Percentiles rank a stretch among this genome's conserved stretches.
Evolutionary conservation across 805 yeast genomes (phyloP).

Genomic region (Candida quercuum): DNA sequence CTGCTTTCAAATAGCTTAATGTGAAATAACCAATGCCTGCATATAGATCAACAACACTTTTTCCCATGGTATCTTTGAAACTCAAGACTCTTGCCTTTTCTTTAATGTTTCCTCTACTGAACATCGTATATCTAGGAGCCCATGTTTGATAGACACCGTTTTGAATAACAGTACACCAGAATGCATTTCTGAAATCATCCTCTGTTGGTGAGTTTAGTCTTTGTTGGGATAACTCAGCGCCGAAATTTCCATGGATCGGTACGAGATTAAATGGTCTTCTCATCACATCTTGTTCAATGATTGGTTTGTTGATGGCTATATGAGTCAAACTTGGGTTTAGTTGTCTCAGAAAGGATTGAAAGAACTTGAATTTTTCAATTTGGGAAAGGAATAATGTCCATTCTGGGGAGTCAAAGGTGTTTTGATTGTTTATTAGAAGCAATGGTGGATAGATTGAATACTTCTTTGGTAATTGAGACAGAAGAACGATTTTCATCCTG

Average conservation of each 20-base stretch:
- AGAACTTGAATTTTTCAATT: constrained; percentile 12
- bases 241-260: constrained; percentile 65
- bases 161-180: constrained; percentile 70
- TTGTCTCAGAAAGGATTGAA: constrained; percentile 16
- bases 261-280: constrained; percentile 59
- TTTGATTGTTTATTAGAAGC: constrained; percentile 48
- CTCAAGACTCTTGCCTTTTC: constrained; percentile 65
- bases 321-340: constrained; percentile 38
- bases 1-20: constrained; percentile 52
- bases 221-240: constrained; percentile 31
- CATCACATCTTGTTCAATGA: constrained; percentile 46
- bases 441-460: constrained; percentile 67
- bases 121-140: constrained; percentile 87
- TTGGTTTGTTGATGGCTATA: constrained; percentile 69
- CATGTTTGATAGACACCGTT: constrained; percentile 75
- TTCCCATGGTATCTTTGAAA: constrained; percentile 31
- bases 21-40: constrained; percentile 87
- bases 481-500: too few species aligned
- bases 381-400: constrained; percentile 29
- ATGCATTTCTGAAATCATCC: constrained; percentile 43
- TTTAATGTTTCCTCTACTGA: constrained; percentile 79
- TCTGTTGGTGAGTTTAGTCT: constrained; percentile 31
- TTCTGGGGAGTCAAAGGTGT: constrained; percentile 34
- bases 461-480: constrained; percentile 37
- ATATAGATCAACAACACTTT: constrained; percentile 62